Percentiles rank a stretch among this genome's conserved stretches.
phyloP scores from a whole-genome alignment of 2,329 filamentous ascomycete genomes.

The Pleomassaria siparia region DNA sequence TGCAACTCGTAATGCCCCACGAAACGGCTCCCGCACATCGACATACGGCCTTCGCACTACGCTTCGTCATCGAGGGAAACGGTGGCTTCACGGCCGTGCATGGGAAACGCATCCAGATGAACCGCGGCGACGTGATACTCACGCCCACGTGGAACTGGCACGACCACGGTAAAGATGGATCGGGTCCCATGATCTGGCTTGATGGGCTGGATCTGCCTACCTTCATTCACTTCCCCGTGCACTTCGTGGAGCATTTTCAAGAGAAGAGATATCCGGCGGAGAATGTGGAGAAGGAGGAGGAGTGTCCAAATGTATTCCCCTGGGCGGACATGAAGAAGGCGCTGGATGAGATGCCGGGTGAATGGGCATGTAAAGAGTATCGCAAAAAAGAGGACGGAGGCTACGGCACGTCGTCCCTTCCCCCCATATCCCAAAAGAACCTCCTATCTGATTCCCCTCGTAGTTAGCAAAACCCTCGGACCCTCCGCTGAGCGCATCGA shows the following conservation, averaged over 20 bases:
- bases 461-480: slow-evolving; percentile 52
- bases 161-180: slow-evolving; percentile 61
- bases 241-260: slow-evolving; percentile 57
- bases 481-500: slow-evolving; percentile 51
- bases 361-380: slow-evolving; percentile 38
- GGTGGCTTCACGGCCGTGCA: slow-evolving; percentile 61
- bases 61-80: slow-evolving; percentile 60
- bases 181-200: slow-evolving; percentile 59
- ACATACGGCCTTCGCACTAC: slow-evolving; percentile 58
- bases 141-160: slow-evolving; percentile 63
- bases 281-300: slow-evolving; percentile 40
- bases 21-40: slow-evolving; percentile 59
- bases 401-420: slow-evolving; percentile 30
- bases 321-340: slow-evolving; percentile 50
- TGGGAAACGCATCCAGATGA: slow-evolving; percentile 55
- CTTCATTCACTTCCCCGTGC: slow-evolving; percentile 54
- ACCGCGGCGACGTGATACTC: slow-evolving; percentile 58
- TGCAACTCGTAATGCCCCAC: slow-evolving; percentile 59
- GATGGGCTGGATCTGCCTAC: slow-evolving; percentile 58
- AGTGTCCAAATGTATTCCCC: slow-evolving; percentile 47
- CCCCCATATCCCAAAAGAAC: not conserved
- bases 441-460: not conserved
- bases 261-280: slow-evolving; percentile 53
- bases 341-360: slow-evolving; percentile 40
- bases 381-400: slow-evolving; percentile 37